Base-by-base conservation (phyloP, 148 eudicot species). In the Camellia lanceoleosa region DNA sequence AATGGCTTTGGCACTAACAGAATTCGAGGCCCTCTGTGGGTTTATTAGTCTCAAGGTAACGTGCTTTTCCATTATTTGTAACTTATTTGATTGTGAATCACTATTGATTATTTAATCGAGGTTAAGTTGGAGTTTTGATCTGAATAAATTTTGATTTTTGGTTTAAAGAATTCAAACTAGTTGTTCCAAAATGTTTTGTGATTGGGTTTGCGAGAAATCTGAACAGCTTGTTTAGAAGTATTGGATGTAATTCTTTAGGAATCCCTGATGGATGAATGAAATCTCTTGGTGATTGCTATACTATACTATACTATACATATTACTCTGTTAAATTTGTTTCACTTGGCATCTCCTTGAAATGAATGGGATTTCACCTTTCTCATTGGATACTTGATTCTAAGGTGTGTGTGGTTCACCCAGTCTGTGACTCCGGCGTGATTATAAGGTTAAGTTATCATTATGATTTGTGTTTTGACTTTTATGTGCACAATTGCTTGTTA, bases 1-100 rank as follows among this genome's bases (percentile, higher is more conserved):
- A 84, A 94, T 94, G 98, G 97, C 96, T 81, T 83, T 94, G 83
- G 98, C 98, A 38, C 58, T 94, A 41, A 94, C 98, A 3, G 89
- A 92, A 63, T 94, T 94, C 60, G 92, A 94, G 89, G 94, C 94
- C 71, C 84, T 94, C 64, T 94, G 97, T 76, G 98, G 98, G 15
- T 92, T 94, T 84, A 79, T 91, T 58, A 78, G 86, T 73, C 79
- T 88, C 8, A 83, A 94, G 98, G 98, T 94, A 80, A 73, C 43
- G 63, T 52, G n/a, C 68, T 16, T 23, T 41, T 30, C 56, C 6
- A 74, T 58, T 43, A 15, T 20, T 43, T 19, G 19, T 70, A 4
- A n/a, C 13, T 5, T 56, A 41, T 10, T 56, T 59, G 10, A 16
- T 56, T 56, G 19, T 20, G 15, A 18, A 60, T 30, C 38, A 30